Base-by-base conservation (phyloP, 2,329 filamentous ascomycete species). In the Penicillium sp. region DNA sequence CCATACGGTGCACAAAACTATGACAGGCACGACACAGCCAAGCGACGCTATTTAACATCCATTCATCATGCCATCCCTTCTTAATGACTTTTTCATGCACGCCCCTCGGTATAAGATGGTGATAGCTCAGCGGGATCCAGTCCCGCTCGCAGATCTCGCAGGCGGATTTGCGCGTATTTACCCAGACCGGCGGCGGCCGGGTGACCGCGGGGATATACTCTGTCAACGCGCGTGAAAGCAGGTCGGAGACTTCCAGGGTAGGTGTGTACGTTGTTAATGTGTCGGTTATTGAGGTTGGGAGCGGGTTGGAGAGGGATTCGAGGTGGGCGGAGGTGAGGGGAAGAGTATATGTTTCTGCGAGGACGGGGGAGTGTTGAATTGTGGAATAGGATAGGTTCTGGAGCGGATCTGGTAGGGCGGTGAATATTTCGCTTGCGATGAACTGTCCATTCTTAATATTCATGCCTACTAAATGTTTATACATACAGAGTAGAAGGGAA, bases 1-100 rank as follows among this genome's bases (percentile, higher is more conserved):
- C 89, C 71, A 93, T 86, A 45, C 86, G 81, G 80, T 96, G 92
- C 73, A 96, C 91, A 73, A 92, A 93, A 47, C 85, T 86, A 80
- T 96, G 92, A 71, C 92, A 96, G 2, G 91, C 90, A 54, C 91
- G 83, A 76, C 92, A 96, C 67, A 96, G 77, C 92, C 92, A 96
- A 13, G 92, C 92, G 21, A 95, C 92, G 72, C 88, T 92, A 70
- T 91, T 87, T 75, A 96, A 75, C 77, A 88, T 86, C 75, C 91
- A 90, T 65, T 88, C 86, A 3, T 85, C 84, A 79, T 93, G 91
- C 92, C 92, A 96, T 1, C 90, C 90, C 47, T 91, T 82, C 81
- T 91, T 92, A 45, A 92, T 74, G 3, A 86, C 91, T 73, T 92
- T 92, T 7, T 85, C 88, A 76, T 96, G 92, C 62, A 92, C 88